These are phyloP conservation scores for Trichoderma aggressivum DNA, from an alignment of 2,329 filamentous ascomycete species.

Conservation along the genomic window DNA sequence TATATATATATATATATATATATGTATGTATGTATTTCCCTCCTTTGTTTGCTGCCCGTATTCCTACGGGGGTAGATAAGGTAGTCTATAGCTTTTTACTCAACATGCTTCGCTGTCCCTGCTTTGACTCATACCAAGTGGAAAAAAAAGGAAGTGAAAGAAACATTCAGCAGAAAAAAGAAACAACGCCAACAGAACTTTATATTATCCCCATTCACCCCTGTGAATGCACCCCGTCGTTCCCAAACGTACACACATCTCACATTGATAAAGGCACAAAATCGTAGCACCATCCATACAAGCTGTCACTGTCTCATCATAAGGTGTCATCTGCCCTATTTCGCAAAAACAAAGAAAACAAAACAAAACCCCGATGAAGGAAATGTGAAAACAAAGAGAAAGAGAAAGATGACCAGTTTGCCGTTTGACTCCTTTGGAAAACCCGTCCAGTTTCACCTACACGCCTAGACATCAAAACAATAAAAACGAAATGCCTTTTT, in stretches of 20 bases:
- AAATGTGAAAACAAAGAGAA: neutral
- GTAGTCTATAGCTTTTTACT: neutral
- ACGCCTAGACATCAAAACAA: neutral
- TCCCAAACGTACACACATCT: neutral
- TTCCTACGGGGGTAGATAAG: neutral
- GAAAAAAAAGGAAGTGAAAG: neutral
- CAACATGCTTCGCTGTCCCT: neutral
- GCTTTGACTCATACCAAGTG: neutral
- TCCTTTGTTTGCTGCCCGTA: neutral
- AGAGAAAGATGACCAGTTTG: neutral
- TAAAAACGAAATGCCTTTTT: neutral
- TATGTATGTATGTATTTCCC: neutral
- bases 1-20: too few relatives aligned
- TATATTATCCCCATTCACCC: neutral
- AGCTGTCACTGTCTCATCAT: neutral
- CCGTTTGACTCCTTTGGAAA: neutral
- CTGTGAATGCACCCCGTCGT: neutral
- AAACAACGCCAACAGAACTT: neutral
- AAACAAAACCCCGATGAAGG: neutral
- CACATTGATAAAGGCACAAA: neutral
- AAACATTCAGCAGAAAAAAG: neutral
- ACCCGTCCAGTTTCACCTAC: neutral
- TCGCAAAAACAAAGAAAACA: neutral
- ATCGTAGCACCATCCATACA: neutral
- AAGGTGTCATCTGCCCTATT: neutral